These are phyloP conservation scores for Oryza glaberrima DNA, from an alignment of 176 grass and related monocot genomes.

Conservation along the genomic window DNA sequence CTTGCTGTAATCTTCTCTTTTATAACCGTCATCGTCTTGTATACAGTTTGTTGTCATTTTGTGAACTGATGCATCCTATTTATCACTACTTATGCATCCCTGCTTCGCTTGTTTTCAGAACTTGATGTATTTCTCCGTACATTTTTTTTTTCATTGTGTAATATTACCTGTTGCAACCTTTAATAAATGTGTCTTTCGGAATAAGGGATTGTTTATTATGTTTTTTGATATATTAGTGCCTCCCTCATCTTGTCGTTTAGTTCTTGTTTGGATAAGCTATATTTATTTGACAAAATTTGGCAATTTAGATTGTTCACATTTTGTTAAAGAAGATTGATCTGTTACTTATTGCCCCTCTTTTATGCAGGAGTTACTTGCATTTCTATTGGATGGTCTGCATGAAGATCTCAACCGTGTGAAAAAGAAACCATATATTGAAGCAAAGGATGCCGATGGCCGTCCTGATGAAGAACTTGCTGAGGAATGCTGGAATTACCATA, in stretches of 20 bases:
- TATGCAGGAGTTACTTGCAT: slow-evolving; percentile 87
- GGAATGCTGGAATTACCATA: slow-evolving; percentile 95
- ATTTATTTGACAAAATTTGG: not conserved
- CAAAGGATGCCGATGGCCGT: slow-evolving; percentile 84
- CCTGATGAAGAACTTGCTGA: slow-evolving; percentile 86
- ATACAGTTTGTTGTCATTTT: no score
- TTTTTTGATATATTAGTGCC: not conserved
- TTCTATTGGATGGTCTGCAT: slow-evolving; percentile 96
- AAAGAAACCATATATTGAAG: slow-evolving; percentile 98
- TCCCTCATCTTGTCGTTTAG: not conserved
- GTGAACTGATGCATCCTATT: no score
- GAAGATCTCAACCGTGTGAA: slow-evolving; percentile 99
- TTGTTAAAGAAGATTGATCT: not conserved
- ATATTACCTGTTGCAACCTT: not conserved
- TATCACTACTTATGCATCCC: not conserved
- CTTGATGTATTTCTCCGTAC: not conserved
- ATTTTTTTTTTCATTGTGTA: not conserved
- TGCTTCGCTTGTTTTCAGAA: not conserved
- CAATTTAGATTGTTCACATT: not conserved
- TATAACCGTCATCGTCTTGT: no score
- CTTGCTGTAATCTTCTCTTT: no score
- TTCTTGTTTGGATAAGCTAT: not conserved
- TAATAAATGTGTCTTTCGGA: not conserved
- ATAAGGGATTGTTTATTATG: not conserved
- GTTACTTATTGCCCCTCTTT: slow-evolving; percentile 20